These are phyloP conservation scores for Gaultheria prostrata DNA, from an alignment of 148 eudicot species.

Conservation along the genomic window DNA sequence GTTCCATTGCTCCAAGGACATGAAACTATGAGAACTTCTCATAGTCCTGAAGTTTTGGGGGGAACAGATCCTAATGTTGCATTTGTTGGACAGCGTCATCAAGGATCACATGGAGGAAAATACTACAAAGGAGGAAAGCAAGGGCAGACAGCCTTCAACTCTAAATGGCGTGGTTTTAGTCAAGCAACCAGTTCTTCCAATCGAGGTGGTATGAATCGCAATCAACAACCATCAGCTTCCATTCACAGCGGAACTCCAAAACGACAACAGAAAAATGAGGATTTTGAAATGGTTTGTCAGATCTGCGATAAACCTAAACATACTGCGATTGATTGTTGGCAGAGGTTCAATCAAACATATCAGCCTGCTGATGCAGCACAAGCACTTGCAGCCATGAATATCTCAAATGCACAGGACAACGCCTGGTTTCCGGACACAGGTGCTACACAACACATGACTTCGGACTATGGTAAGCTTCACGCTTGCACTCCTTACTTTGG, in stretches of 20 bases:
- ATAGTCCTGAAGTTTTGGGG: background rate
- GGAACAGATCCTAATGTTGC: background rate
- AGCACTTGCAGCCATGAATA: background rate
- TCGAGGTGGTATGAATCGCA: no score
- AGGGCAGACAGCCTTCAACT: background rate
- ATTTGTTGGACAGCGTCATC: background rate
- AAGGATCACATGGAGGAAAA: background rate
- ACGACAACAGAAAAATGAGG: background rate
- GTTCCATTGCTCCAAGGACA: background rate
- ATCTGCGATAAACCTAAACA: background rate
- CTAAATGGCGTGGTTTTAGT: background rate
- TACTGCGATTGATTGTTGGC: background rate
- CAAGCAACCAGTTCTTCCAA: background rate
- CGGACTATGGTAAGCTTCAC: background rate
- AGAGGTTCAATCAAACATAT: background rate
- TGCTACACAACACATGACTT: background rate
- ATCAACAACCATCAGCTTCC: no score
- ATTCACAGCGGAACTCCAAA: background rate
- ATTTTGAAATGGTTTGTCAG: background rate
- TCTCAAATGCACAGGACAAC: background rate
- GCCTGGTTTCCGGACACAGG: background rate
- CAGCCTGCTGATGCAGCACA: background rate
- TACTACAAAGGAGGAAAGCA: background rate
- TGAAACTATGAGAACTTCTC: background rate
- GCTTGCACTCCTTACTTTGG: background rate